Percentiles rank a stretch among this genome's conserved stretches.
phyloP scores from a whole-genome alignment of 2,329 filamentous ascomycete species.

The Cladosporium halotolerans region DNA sequence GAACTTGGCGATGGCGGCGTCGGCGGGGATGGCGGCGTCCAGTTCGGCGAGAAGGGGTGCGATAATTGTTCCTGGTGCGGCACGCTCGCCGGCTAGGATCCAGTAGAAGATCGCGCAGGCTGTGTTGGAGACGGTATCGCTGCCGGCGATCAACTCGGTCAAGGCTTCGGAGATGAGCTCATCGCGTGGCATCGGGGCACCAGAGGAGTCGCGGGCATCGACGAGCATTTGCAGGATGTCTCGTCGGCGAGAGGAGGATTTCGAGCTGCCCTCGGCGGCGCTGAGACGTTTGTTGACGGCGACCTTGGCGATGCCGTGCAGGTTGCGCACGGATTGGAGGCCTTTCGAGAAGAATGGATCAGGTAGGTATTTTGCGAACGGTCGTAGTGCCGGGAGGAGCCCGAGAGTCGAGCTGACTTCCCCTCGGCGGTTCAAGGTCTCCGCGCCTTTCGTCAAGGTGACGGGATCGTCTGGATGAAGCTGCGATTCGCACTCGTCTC shows the following conservation, averaged over 20 bases:
- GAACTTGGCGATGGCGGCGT: constrained; percentile 15
- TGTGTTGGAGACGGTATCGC: constrained; percentile 32
- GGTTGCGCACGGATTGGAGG: constrained; percentile 17
- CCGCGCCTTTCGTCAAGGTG: constrained; percentile 15
- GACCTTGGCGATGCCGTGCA: constrained; percentile 23
- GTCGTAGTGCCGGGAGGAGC: constrained; percentile 15
- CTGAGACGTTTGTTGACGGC: constrained; percentile 28
- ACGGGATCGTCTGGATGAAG: constrained; percentile 16
- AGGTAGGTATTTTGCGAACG: constrained; percentile 19
- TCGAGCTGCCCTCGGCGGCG: constrained; percentile 6
- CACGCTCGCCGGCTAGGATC: constrained; percentile 20
- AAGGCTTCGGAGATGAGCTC: constrained; percentile 30
- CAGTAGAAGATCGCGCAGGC: constrained; percentile 23
- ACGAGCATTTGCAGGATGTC: constrained; percentile 30
- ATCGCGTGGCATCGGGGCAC: constrained; percentile 24
- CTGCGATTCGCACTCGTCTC: constrained; percentile 21
- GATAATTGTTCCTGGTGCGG: constrained; percentile 22
- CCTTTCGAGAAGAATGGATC: constrained; percentile 24
- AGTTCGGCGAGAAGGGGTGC: constrained; percentile 26
- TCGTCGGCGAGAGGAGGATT: constrained; percentile 15
- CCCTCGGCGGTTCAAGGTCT: constrained; percentile 20
- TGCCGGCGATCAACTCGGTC: constrained; percentile 31
- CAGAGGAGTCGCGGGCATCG: constrained; percentile 25
- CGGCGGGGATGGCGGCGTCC: constrained; percentile 20
- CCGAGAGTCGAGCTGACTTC: constrained; percentile 21